Percentiles rank a stretch among this genome's conserved stretches.
Evolutionary conservation across 345 rosid genomes (phyloP).

Genomic region (Clausena lansium): DNA sequence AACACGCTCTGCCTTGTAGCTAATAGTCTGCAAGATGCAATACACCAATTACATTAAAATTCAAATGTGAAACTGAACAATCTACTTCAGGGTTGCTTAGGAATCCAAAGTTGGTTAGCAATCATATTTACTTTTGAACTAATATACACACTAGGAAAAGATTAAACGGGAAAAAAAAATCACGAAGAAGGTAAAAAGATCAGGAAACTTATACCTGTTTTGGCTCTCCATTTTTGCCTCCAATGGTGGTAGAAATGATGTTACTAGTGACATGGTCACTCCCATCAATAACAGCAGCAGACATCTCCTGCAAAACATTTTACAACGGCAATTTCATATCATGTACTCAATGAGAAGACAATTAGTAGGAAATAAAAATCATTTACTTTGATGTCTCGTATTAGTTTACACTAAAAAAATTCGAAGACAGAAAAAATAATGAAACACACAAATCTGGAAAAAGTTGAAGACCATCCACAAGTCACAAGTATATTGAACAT

Average conservation of each 20-base stretch:
- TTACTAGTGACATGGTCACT: conserved; percentile 85
- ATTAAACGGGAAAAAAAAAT: not conserved
- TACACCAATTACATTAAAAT: not conserved
- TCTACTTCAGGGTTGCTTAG: not conserved
- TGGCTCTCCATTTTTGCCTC: conserved; percentile 92
- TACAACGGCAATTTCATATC: not conserved
- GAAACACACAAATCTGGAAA: too few species aligned
- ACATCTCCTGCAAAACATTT: conserved; percentile 55
- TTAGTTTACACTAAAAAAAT: too few species aligned
- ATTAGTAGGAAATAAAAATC: not conserved
- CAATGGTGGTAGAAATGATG: conserved; percentile 84
- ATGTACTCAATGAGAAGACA: not conserved
- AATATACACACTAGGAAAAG: not conserved
- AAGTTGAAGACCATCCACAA: too few species aligned
- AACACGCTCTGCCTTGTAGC: conserved; percentile 92
- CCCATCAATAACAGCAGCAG: conserved; percentile 61
- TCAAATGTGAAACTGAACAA: not conserved
- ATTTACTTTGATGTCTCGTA: not conserved
- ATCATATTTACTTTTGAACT: not conserved
- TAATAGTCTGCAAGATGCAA: conserved; percentile 58
- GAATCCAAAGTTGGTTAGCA: not conserved
- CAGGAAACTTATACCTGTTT: conserved; percentile 52
- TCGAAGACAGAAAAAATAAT: too few species aligned
- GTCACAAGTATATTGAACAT: too few species aligned
- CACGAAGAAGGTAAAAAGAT: not conserved